Base-by-base conservation (phyloP, 306 rosid genomes). In the Rosa multiflora region DNA sequence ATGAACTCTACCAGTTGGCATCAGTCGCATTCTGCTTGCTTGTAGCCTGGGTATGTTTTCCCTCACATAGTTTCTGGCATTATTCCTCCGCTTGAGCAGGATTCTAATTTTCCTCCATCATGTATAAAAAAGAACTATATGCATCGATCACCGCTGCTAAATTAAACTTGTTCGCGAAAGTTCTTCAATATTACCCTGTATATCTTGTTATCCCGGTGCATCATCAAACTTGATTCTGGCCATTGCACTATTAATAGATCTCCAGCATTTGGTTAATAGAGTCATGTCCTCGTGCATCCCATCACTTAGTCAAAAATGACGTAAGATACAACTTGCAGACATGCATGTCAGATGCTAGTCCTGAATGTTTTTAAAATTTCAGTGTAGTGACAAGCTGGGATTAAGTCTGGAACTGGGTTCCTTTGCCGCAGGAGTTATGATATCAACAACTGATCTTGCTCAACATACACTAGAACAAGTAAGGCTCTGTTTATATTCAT, bases 331-430 rank as follows among this genome's bases (percentile, higher is more conserved):
- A n/a, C n/a, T n/a, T 26, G 67, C 40, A 62, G 70, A 52, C 58
- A 37, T 79, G 72, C 71, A 40, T 73, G 74, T 72, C 61, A 11
- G 73, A 37, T 61, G 23, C 39, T 47, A 63, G 63, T 48, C 76
- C 40, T 79, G 81, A 77, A 85, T 81, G 72, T 35, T 74, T 83
- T 63, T 86, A 81, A 77, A 59, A 85, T 88, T 96, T 90, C 98
- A 96, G 98, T 89, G 96, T 90, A 96, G 98, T 80, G 99, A 96
- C 87, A 96, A 96, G 93, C 89, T 96, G 83, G 99, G 99, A 76
- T 87, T 96, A 85, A 96, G 99, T 82, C 89, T 96, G 73, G 99
- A 96, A 85, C 86, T 96, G 75, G 99, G 99, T 79, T 96, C 99
- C 81, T 96, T 96, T 70, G 98, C 99, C 70, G 99, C 97, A 9